Evolutionary conservation across 2,329 filamentous ascomycete species (phyloP), one percentile per base, ranked within the genome.

Genomic region (Hysterium pulicare): DNA sequence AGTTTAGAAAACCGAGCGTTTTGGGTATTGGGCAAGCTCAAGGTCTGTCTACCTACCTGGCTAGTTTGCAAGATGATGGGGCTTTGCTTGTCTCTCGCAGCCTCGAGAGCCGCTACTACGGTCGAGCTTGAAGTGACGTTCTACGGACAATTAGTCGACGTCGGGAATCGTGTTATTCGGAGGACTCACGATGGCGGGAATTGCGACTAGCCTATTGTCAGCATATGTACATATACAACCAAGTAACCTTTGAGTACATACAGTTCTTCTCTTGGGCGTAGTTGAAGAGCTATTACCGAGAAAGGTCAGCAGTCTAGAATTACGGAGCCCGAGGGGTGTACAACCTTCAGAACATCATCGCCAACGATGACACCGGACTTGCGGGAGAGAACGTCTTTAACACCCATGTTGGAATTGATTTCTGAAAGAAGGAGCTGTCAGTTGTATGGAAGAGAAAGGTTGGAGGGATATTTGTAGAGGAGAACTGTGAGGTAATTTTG

Each of bases 91-190:
- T 97, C 90, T 62, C 89, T 85, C 59, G 93, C 93, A 68, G 93
- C 93, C 80, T 98, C 93, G 59, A 98, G 89, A 42, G 88, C 75
- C 60, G 89, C 83, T 55, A 96, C 85, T 51, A 83, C 85, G 50
- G 86, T 89, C 50, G 89, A 95, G 49, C 87, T 95, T 32, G 90
- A 95, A 59, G 91, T 97, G 66, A 95, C 87, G 75, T 97, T 96
- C 61, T 48, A 58, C 55, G 42, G 60, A 19, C 2, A 23, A 17
- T 36, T 20, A 30, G 22, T 30, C 10, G 9, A 35, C 3, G n/a
- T 23, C 8, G 3, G 16, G 13, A 8, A 31, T 3, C 2, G 33
- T n/a, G 15, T 17, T 3, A 19, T 7, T 17, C 15, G 34, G n/a
- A 17, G 13, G 9, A 11, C 31, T 31, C 45, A 42, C 61, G 55